These are phyloP conservation scores for Cryptococcus sp. DNA, from an alignment of 1,284 basidiomycete species.

Conservation along the genomic window DNA sequence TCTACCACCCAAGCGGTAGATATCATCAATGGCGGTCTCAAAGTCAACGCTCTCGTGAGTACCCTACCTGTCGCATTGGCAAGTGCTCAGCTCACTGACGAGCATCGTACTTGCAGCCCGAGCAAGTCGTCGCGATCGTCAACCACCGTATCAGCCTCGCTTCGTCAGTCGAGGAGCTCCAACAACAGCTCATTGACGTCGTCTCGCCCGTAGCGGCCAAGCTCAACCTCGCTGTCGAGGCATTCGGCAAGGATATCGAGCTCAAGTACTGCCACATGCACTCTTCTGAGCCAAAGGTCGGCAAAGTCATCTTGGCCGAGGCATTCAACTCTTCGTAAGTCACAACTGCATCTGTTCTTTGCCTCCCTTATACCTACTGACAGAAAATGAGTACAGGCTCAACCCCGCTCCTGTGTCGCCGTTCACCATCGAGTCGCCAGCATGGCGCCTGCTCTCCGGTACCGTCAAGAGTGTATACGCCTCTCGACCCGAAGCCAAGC, in stretches of 20 bases:
- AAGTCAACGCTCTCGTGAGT: constrained; percentile 47
- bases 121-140: constrained; percentile 42
- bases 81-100: background rate
- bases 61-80: background rate
- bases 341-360: too few relatives aligned
- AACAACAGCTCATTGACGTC: constrained; percentile 34
- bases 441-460: constrained; percentile 44
- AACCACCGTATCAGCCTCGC: constrained; percentile 49
- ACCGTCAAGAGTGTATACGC: constrained; percentile 37
- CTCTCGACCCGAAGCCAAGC: constrained; percentile 26
- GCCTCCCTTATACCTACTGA: background rate
- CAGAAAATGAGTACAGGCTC: constrained; percentile 21
- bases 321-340: constrained; percentile 41
- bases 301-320: constrained; percentile 34
- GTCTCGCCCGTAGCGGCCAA: constrained; percentile 37
- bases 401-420: constrained; percentile 50
- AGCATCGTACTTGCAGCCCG: constrained; percentile 28
- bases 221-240: constrained; percentile 42
- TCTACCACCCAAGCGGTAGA: constrained; percentile 49
- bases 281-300: constrained; percentile 23
- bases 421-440: constrained; percentile 34
- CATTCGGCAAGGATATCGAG: constrained; percentile 39
- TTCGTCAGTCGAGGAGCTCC: constrained; percentile 36
- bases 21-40: constrained; percentile 46
- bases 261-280: constrained; percentile 16